Conservation (phyloP, 208 protist species). For the Blastocrithidia nonstop region DNA sequence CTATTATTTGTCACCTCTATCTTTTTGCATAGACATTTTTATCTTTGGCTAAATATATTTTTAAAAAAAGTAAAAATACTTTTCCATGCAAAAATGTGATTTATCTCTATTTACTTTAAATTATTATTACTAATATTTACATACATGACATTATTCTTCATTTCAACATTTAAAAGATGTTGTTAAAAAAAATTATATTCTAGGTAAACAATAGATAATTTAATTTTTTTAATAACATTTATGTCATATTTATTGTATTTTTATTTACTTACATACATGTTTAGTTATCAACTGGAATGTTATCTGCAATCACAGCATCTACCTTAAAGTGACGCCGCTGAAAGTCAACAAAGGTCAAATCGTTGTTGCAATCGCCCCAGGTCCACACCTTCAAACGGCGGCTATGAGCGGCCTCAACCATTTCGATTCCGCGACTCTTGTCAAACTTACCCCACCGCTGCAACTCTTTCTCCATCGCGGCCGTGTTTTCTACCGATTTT, state of each 20-base stretch:
- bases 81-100: too few species aligned
- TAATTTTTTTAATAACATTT: background rate
- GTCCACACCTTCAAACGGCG: conserved; percentile 48
- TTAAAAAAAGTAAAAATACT: too few species aligned
- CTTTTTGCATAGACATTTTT: too few species aligned
- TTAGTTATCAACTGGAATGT: conserved; percentile 20
- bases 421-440: conserved; percentile 14
- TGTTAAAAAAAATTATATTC: too few species aligned
- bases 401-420: conserved; percentile 29
- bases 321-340: conserved; percentile 36
- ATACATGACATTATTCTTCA: too few species aligned
- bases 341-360: conserved; percentile 28
- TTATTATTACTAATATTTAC: too few species aligned
- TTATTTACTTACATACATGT: background rate
- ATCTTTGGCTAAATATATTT: too few species aligned
- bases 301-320: conserved; percentile 63
- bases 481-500: too few species aligned
- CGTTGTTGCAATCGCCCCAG: conserved; percentile 51
- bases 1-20: too few species aligned
- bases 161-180: too few species aligned
- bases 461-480: background rate
- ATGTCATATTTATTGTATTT: background rate
- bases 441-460: conserved; percentile 1
- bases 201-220: too few species aligned
- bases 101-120: too few species aligned